These are phyloP conservation scores for Akanthomyces muscarius DNA, from an alignment of 2,329 filamentous ascomycete genomes.

Conservation along the genomic window DNA sequence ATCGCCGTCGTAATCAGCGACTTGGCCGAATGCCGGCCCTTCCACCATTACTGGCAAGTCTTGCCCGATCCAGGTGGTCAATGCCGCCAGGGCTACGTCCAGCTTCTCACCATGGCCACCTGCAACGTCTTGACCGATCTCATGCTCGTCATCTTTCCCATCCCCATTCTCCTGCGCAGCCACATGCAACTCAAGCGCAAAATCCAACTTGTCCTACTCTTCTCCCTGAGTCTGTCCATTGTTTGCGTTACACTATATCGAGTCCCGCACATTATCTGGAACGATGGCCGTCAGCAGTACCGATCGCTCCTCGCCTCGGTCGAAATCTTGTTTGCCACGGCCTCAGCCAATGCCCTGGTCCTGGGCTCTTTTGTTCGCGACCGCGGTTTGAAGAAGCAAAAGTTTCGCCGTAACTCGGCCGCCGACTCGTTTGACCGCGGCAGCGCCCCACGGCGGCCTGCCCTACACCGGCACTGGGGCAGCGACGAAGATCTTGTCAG, in stretches of 20 bases:
- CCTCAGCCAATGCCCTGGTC: slow-evolving; percentile 82
- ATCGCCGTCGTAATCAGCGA: slow-evolving; percentile 76
- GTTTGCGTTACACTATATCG: slow-evolving; percentile 77
- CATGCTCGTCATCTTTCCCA: slow-evolving; percentile 80
- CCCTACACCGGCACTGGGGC: slow-evolving; percentile 67
- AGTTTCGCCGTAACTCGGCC: slow-evolving; percentile 65
- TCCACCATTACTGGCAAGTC: slow-evolving; percentile 73
- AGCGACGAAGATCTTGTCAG: slow-evolving; percentile 89
- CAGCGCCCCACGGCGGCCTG: slow-evolving; percentile 40
- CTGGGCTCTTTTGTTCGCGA: slow-evolving; percentile 91
- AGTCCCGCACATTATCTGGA: slow-evolving; percentile 70
- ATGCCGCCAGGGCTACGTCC: slow-evolving; percentile 82
- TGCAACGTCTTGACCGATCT: slow-evolving; percentile 88
- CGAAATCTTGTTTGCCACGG: slow-evolving; percentile 84
- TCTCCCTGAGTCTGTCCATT: slow-evolving; percentile 77
- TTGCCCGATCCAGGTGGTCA: slow-evolving; percentile 78
- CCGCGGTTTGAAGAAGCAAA: slow-evolving; percentile 82
- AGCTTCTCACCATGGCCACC: slow-evolving; percentile 84
- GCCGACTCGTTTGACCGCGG: slow-evolving; percentile 58
- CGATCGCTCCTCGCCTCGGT: slow-evolving; percentile 85
- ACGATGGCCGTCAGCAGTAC: slow-evolving; percentile 73
- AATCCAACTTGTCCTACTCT: slow-evolving; percentile 71
- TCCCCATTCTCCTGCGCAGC: slow-evolving; percentile 79
- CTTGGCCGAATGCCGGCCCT: slow-evolving; percentile 76
- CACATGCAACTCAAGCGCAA: slow-evolving; percentile 75